Evolutionary conservation across 805 yeast species (phyloP).

Genomic region (Saccharomycopsis synnaedendra): DNA sequence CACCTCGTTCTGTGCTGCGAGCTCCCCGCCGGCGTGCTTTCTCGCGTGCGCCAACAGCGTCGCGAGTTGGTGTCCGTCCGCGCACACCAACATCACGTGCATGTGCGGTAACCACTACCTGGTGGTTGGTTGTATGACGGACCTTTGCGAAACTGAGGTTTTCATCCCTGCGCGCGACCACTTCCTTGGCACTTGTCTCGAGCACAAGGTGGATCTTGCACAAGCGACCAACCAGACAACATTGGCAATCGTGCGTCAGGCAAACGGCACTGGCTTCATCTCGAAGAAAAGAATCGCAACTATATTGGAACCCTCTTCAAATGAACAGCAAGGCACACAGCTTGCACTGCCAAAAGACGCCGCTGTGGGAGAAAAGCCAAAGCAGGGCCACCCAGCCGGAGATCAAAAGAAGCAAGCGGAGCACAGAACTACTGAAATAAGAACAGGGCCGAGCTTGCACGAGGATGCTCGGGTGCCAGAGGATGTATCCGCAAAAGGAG

Average conservation of each 20-base stretch:
- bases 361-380: too few relatives aligned
- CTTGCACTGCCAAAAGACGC: too few relatives aligned
- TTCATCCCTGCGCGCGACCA: conserved; percentile 28
- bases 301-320: too few relatives aligned
- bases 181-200: conserved; percentile 34
- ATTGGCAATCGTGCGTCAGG: not conserved
- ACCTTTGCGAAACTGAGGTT: conserved; percentile 28
- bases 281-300: too few relatives aligned
- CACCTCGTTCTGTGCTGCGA: not conserved
- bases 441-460: too few relatives aligned
- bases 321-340: too few relatives aligned
- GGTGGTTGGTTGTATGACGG: conserved; percentile 33
- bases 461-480: too few relatives aligned
- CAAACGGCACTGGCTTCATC: too few relatives aligned
- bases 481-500: too few relatives aligned
- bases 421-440: too few relatives aligned
- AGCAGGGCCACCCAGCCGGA: too few relatives aligned
- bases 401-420: too few relatives aligned
- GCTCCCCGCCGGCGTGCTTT: conserved; percentile 42
- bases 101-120: conserved; percentile 29
- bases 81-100: conserved; percentile 28
- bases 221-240: conserved; percentile 10
- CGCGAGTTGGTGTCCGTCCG: conserved; percentile 24
- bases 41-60: conserved; percentile 30
- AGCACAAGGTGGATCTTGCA: conserved; percentile 13